Evolutionary conservation across 208 protist species (phyloP).

Genomic region (Acanthamoeba divionensis): DNA sequence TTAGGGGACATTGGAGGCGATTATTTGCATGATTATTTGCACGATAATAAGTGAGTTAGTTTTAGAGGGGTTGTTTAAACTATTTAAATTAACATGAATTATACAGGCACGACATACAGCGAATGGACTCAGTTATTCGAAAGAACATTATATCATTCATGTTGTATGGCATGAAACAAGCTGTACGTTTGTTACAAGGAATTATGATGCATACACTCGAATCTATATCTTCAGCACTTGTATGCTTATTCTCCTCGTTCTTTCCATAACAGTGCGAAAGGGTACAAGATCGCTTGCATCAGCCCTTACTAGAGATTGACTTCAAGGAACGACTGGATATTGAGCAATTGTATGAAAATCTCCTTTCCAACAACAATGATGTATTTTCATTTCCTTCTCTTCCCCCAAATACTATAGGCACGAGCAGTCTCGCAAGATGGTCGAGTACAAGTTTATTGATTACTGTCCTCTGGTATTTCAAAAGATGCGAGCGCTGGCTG

Average conservation of each 20-base stretch:
- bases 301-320: background rate
- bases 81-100: background rate
- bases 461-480: constrained; percentile 21
- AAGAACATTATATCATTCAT: constrained; percentile 57
- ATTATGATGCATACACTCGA: background rate
- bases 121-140: constrained; percentile 25
- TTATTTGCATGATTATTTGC: background rate
- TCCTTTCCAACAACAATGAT: no score
- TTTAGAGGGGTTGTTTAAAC: background rate
- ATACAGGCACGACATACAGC: constrained; percentile 6
- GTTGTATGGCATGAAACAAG: constrained; percentile 13
- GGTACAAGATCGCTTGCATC: background rate
- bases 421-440: background rate
- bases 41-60: background rate
- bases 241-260: background rate
- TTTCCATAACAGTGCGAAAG: background rate
- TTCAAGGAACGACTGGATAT: background rate
- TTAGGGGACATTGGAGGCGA: background rate
- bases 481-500: background rate
- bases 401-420: background rate
- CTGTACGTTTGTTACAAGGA: background rate
- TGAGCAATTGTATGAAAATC: background rate
- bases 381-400: background rate
- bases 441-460: background rate
- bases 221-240: background rate